These are phyloP conservation scores for Fusarium torulosum DNA, from an alignment of 2,329 filamentous ascomycete species.

Conservation along the genomic window DNA sequence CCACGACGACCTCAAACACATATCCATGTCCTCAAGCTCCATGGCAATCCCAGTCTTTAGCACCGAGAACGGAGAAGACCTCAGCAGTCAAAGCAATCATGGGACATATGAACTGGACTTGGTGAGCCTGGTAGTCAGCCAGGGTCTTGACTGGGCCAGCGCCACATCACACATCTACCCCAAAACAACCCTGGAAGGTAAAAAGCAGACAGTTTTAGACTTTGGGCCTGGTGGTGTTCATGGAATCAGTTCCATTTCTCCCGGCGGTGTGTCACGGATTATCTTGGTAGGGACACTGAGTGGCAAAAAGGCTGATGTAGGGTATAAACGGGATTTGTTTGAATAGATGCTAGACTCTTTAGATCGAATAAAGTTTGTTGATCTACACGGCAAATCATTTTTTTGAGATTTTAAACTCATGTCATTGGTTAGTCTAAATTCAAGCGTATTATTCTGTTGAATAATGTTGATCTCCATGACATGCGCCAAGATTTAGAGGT, in stretches of 20 bases:
- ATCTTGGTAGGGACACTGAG: constrained; percentile 14
- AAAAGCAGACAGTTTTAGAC: constrained; percentile 1
- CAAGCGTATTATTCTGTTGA: background rate
- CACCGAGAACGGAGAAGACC: constrained; percentile 11
- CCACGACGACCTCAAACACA: constrained; percentile 11
- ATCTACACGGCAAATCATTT: too few species aligned
- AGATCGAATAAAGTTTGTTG: too few species aligned
- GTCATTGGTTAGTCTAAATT: background rate
- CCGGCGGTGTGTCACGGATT: background rate
- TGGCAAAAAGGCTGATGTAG: constrained; percentile 3
- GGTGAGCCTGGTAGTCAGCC: constrained; percentile 13
- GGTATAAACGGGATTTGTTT: constrained; percentile 16
- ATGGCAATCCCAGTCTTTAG: constrained; percentile 10
- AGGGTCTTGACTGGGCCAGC: constrained; percentile 14
- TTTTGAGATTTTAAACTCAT: background rate
- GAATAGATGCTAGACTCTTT: background rate
- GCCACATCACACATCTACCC: constrained; percentile 2
- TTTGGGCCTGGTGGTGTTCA: constrained; percentile 22
- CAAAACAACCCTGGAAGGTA: background rate
- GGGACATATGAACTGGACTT: background rate
- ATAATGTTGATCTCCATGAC: background rate
- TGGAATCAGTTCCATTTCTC: constrained; percentile 11
- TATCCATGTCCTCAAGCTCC: background rate
- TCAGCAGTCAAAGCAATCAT: background rate
- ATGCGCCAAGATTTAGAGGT: too few species aligned